Evolutionary conservation across 2,329 filamentous ascomycete species (phyloP), one percentile per base, ranked within the genome.

Genomic region (Ascochyta fabae): DNA sequence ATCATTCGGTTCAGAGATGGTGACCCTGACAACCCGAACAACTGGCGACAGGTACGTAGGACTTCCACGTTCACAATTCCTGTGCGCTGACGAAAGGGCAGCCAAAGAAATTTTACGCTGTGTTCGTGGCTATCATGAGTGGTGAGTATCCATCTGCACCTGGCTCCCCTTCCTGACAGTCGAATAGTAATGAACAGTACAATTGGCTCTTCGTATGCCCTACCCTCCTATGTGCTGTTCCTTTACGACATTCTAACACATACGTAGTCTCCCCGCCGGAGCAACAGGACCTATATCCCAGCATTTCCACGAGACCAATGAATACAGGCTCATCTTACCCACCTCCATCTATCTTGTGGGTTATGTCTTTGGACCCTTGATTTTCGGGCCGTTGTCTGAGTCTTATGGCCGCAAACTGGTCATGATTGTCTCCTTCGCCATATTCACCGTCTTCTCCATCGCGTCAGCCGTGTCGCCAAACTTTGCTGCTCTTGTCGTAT

Each of bases 171-270:
- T 6, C 22, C 43, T 56, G 6, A 34, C 24, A 4, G 31, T 12
- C 6, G 1, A 4, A 10, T 24, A 72, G 70, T 74, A 9, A 78
- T 89, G 68, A 91, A 91, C 71, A 86, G 83, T 24, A 90, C 88
- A 9, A 84, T 90, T 75, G 84, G 84, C 1, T 88, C 84, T 38
- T 80, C 86, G 66, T 66, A 57, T 42, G 58, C 38, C 23, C 13
- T 4, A 22, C 5, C 42, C 24, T 22, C 6, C 33, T 6, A 16
- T 8, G 22, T 3, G n/a, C 9, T 31, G 6, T n/a, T 23, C 35
- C 19, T 13, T 24, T 15, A 6, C 8, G 7, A 16, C n/a, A 13
- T 29, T 6, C 45, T 61, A 23, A 60, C 31, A 10, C 12, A 3
- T 2, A 8, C 19, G 2, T 23, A 71, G 68, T 0, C 78, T 91